Evolutionary conservation across 2,329 filamentous ascomycete species (phyloP).

Genomic region (Thelonectria olida): DNA sequence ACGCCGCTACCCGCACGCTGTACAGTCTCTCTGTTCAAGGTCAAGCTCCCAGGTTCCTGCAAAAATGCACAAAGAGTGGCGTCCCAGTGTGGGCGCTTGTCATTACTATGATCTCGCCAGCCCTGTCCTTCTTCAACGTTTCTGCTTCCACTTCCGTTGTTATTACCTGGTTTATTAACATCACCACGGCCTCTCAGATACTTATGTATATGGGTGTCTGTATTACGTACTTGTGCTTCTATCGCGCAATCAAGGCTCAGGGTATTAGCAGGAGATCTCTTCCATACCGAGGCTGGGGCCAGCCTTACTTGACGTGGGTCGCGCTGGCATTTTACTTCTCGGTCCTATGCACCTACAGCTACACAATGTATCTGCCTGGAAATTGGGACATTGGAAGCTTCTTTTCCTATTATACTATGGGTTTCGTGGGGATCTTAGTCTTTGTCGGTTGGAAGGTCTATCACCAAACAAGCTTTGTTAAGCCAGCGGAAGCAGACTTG

Average conservation of each 20-base stretch:
- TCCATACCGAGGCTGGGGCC: constrained; percentile 65
- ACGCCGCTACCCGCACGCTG: constrained; percentile 39
- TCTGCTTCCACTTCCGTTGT: constrained; percentile 35
- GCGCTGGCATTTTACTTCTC: constrained; percentile 47
- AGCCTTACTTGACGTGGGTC: constrained; percentile 60
- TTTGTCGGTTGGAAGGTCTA: constrained; percentile 74
- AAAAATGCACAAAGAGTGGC: neutral
- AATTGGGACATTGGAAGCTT: neutral
- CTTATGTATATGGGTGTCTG: constrained; percentile 68
- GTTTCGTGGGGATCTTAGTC: constrained; percentile 41
- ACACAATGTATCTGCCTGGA: constrained; percentile 53
- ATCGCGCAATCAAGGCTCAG: constrained; percentile 62
- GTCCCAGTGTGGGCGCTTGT: constrained; percentile 4
- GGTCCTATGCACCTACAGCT: constrained; percentile 54
- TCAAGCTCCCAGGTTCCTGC: constrained; percentile 7
- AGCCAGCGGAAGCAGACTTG: constrained; percentile 55
- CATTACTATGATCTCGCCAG: constrained; percentile 12
- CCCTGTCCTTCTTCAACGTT: neutral
- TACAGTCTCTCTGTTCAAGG: constrained; percentile 37
- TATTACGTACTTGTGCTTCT: constrained; percentile 54
- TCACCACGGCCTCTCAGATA: constrained; percentile 63
- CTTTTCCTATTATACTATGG: neutral
- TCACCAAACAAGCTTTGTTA: constrained; percentile 65
- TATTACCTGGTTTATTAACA: constrained; percentile 60
- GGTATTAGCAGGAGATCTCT: constrained; percentile 59